Evolutionary conservation across 2,329 filamentous ascomycete genomes (phyloP).

Genomic region (Pseudohalonectria lignicola): DNA sequence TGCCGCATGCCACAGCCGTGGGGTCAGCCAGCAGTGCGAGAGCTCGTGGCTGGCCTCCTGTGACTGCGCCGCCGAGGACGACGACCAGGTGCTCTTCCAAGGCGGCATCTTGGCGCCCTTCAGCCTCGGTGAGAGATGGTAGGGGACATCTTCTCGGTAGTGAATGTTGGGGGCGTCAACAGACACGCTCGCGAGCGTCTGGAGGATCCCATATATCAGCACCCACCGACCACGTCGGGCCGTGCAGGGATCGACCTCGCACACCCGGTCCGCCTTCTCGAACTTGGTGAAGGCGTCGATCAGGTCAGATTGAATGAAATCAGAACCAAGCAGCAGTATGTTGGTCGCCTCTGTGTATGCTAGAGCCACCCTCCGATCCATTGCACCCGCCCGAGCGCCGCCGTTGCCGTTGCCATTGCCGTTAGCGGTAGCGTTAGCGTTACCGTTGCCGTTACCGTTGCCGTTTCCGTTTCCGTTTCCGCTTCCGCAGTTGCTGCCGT

Average conservation of each 20-base stretch:
- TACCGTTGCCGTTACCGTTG: slow-evolving; percentile 6
- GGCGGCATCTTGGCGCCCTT: slow-evolving; percentile 39
- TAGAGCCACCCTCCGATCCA: slow-evolving; percentile 41
- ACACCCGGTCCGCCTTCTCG: slow-evolving; percentile 40
- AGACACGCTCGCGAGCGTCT: slow-evolving; percentile 46
- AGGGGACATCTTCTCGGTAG: slow-evolving; percentile 40
- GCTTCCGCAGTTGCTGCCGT: slow-evolving; percentile 8
- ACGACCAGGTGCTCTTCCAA: slow-evolving; percentile 29
- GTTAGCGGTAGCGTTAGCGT: slow-evolving; percentile 1
- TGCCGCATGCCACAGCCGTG: slow-evolving; percentile 24
- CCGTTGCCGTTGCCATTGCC: slow-evolving; percentile 7
- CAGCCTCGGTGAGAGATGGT: slow-evolving; percentile 45
- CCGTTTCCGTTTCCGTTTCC: neutral
- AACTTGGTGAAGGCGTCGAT: slow-evolving; percentile 45
- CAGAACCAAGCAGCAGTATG: slow-evolving; percentile 41
- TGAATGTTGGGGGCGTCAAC: slow-evolving; percentile 44
- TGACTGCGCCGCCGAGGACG: slow-evolving; percentile 1
- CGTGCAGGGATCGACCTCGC: slow-evolving; percentile 39
- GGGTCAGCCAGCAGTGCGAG: slow-evolving; percentile 40
- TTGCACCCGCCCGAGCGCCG: slow-evolving; percentile 12
- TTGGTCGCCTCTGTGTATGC: slow-evolving; percentile 51
- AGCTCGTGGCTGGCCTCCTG: slow-evolving; percentile 34
- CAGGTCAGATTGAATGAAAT: slow-evolving; percentile 40
- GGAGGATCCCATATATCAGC: slow-evolving; percentile 47
- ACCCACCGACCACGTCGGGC: slow-evolving; percentile 51